A percentile compares a stretch with the other conserved stretches of the same genome.
These are phyloP conservation scores for Raffaelea deltoideospora DNA, from an alignment of 2,329 filamentous ascomycete species.

Conservation along the genomic window DNA sequence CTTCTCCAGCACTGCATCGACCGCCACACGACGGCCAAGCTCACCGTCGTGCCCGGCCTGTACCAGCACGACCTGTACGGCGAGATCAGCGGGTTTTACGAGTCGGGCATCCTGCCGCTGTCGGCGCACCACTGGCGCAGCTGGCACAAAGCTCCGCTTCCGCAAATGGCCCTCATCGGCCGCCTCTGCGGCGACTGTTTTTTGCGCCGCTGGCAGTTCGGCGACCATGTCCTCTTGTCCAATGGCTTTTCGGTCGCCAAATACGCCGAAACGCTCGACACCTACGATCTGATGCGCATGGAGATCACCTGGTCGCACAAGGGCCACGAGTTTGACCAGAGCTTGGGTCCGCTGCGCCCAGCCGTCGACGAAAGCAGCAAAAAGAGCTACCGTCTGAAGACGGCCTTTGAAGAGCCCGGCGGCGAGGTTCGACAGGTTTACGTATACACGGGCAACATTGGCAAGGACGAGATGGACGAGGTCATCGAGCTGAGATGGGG, in stretches of 20 bases:
- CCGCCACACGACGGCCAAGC: conserved; percentile 32
- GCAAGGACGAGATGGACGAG: conserved; percentile 27
- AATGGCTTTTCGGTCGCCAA: conserved; percentile 43
- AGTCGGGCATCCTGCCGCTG: conserved; percentile 36
- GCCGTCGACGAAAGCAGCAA: conserved; percentile 24
- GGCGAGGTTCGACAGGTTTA: conserved; percentile 39
- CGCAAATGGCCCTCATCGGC: conserved; percentile 31
- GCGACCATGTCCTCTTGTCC: conserved; percentile 31
- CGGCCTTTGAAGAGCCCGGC: conserved; percentile 22
- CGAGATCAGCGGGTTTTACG: conserved; percentile 44
- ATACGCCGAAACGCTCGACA: conserved; percentile 24
- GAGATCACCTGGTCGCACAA: conserved; percentile 38
- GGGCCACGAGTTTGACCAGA: conserved; percentile 33
- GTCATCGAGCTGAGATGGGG: conserved; percentile 35
- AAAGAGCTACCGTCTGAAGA: conserved; percentile 33
- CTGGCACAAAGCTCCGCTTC: conserved; percentile 37
- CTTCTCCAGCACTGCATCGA: conserved; percentile 43
- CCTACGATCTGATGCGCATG: conserved; percentile 27
- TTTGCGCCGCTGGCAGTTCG: conserved; percentile 38
- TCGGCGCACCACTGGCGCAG: conserved; percentile 50
- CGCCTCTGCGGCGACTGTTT: conserved; percentile 43
- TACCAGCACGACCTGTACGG: conserved; percentile 41
- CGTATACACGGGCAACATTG: conserved; percentile 26
- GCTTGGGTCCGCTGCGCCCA: conserved; percentile 34
- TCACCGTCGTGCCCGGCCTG: conserved; percentile 39